Conservation (phyloP, 1,139 yeast genomes). For the Blastobotrys serpentis region DNA sequence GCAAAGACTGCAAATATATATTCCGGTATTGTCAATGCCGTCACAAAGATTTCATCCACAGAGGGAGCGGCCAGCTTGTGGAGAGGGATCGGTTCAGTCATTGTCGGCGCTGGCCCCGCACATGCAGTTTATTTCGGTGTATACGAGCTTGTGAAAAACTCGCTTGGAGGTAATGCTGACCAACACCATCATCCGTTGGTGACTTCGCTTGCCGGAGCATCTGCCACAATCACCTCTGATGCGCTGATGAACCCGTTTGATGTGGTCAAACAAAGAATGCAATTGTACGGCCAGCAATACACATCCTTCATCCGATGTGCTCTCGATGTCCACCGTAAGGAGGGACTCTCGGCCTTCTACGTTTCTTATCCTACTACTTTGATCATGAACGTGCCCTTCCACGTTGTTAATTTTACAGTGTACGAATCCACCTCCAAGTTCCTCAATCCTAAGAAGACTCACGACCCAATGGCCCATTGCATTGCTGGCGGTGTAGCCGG, state of each 20-base stretch:
- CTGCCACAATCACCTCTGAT: constrained; percentile 90
- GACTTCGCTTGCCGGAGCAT: constrained; percentile 88
- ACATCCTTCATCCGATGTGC: constrained; percentile 41
- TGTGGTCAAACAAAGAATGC: constrained; percentile 88
- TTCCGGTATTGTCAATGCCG: constrained; percentile 56
- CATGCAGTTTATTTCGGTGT: constrained; percentile 98
- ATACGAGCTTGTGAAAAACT: constrained; percentile 79
- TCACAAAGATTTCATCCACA: constrained; percentile 73
- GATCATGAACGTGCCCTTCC: constrained; percentile 91
- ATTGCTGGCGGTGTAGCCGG: constrained; percentile 95
- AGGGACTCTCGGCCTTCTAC: constrained; percentile 83
- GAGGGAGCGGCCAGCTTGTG: constrained; percentile 90
- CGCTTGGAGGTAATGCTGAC: constrained; percentile 42
- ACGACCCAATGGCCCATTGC: constrained; percentile 92
- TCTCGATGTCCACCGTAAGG: constrained; percentile 57
- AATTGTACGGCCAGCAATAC: constrained; percentile 41
- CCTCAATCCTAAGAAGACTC: constrained; percentile 72
- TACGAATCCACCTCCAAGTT: constrained; percentile 80
- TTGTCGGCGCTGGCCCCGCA: constrained; percentile 99
- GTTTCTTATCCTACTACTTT: constrained; percentile 94
- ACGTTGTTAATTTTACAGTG: constrained; percentile 90
- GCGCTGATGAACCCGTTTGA: constrained; percentile 98
- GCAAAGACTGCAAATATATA: constrained; percentile 44
- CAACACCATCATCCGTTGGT: constrained; percentile 70
- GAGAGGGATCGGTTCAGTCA: constrained; percentile 93